Percentiles rank a stretch among this genome's conserved stretches.
These are phyloP conservation scores for Bothriochloa decipiens DNA, from an alignment of 176 grass and related monocot species.

Conservation along the genomic window DNA sequence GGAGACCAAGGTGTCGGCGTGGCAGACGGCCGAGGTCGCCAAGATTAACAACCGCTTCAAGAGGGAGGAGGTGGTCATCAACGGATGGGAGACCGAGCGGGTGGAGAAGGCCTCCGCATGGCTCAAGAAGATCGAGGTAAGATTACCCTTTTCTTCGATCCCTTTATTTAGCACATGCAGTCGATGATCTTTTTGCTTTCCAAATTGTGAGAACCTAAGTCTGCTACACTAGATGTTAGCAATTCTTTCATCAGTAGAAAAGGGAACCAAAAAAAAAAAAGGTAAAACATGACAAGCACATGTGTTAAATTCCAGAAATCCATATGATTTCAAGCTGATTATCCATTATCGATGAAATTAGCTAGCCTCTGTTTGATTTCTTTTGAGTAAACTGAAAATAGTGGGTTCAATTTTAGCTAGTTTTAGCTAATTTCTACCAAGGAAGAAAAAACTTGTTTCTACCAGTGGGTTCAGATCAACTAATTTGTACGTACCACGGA, in stretches of 20 bases:
- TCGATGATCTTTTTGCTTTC: background rate
- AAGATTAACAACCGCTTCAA: conserved; percentile 97
- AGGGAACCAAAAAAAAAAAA: background rate
- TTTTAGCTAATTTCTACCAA: no score
- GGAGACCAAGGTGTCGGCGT: conserved; percentile 89
- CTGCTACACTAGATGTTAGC: background rate
- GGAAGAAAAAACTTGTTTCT: no score
- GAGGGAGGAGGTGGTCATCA: conserved; percentile 85
- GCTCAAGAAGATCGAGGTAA: conserved; percentile 96
- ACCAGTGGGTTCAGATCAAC: no score
- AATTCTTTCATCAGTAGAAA: background rate
- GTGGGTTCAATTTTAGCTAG: no score
- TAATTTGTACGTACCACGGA: no score
- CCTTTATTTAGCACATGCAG: background rate
- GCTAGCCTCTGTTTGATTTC: background rate
- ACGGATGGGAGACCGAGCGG: conserved; percentile 84
- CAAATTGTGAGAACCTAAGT: background rate
- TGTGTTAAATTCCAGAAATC: background rate
- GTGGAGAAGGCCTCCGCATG: conserved; percentile 69
- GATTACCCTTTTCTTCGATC: no score
- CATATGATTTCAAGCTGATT: background rate
- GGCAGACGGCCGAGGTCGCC: conserved; percentile 86
- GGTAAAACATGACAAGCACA: background rate
- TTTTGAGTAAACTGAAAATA: background rate
- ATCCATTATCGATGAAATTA: background rate